Conservation (phyloP, 1,284 basidiomycete genomes). For the Moniliella sp. region DNA sequence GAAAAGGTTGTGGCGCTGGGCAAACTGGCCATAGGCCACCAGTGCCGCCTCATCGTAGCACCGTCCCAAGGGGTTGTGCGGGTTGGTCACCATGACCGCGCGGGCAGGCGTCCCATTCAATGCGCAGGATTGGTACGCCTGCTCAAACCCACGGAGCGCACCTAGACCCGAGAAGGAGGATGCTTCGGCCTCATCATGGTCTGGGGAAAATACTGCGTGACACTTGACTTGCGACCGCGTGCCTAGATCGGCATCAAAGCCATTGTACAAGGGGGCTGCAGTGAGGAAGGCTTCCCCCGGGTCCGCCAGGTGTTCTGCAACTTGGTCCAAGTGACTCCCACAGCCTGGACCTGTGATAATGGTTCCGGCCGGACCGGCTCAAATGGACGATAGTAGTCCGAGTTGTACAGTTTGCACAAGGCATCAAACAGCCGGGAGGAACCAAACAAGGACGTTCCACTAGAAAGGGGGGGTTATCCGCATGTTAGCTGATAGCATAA, state of each 20-base stretch:
- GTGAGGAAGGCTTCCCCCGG: neutral
- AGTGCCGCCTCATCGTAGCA: conserved; percentile 5
- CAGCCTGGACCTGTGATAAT: conserved; percentile 5
- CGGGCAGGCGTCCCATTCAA: neutral
- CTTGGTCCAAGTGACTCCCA: conserved; percentile 5
- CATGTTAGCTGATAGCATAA: neutral
- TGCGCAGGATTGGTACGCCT: neutral
- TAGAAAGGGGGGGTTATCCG: neutral
- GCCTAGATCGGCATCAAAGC: conserved; percentile 7
- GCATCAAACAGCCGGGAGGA: conserved; percentile 5
- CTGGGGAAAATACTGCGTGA: conserved; percentile 2
- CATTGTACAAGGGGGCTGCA: conserved; percentile 4
- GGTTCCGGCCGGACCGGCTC: conserved; percentile 1
- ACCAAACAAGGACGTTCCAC: conserved; percentile 5
- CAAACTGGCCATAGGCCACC: conserved; percentile 5
- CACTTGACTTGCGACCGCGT: conserved; percentile 3
- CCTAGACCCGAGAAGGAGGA: conserved; percentile 1
- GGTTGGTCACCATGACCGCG: conserved; percentile 5
- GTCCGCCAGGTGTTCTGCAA: conserved; percentile 2
- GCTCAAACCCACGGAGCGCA: conserved; percentile 5
- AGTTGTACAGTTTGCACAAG: conserved; percentile 3
- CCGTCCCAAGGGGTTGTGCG: conserved; percentile 5
- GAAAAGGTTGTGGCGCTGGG: conserved; percentile 3
- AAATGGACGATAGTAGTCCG: conserved; percentile 1
- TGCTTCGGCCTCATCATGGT: conserved; percentile 1